These are phyloP conservation scores for Sclerotinia glacialis DNA, from an alignment of 2,329 filamentous ascomycete genomes.

Conservation along the genomic window DNA sequence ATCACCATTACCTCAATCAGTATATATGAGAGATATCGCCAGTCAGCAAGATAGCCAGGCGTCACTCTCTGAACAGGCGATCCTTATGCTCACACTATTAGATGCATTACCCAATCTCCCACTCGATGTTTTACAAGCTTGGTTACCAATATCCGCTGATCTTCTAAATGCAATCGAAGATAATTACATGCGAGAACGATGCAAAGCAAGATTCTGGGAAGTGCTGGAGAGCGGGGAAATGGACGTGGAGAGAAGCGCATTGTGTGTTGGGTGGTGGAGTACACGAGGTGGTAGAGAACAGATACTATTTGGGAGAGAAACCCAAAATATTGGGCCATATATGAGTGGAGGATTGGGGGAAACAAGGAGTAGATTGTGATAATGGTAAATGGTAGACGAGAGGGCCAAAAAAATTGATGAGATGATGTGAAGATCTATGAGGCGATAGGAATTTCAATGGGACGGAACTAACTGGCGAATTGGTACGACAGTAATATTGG, in stretches of 20 bases:
- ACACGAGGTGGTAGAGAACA: conserved; percentile 44
- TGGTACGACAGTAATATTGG: background rate
- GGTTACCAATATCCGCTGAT: conserved; percentile 61
- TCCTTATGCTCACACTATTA: conserved; percentile 60
- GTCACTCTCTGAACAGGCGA: conserved; percentile 58
- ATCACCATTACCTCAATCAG: conserved; percentile 40
- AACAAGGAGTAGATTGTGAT: conserved; percentile 32
- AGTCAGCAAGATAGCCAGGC: conserved; percentile 30
- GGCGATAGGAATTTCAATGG: background rate
- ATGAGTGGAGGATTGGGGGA: conserved; percentile 37
- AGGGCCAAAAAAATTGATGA: background rate
- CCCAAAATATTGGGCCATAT: conserved; percentile 27
- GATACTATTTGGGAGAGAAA: conserved; percentile 31
- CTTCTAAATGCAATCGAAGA: conserved; percentile 57
- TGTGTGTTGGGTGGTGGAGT: conserved; percentile 68
- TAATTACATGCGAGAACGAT: conserved; percentile 52
- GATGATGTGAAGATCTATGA: conserved; percentile 3
- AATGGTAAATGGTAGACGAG: background rate
- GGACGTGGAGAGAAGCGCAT: conserved; percentile 64
- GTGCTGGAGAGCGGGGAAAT: conserved; percentile 63
- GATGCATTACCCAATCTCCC: conserved; percentile 63
- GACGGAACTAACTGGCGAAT: background rate
- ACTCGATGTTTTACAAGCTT: conserved; percentile 58
- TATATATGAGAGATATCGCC: conserved; percentile 37
- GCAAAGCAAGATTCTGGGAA: conserved; percentile 65